These are phyloP conservation scores for Hyphodiscus hymeniophilus DNA, from an alignment of 495 filamentous ascomycete species.

Conservation along the genomic window DNA sequence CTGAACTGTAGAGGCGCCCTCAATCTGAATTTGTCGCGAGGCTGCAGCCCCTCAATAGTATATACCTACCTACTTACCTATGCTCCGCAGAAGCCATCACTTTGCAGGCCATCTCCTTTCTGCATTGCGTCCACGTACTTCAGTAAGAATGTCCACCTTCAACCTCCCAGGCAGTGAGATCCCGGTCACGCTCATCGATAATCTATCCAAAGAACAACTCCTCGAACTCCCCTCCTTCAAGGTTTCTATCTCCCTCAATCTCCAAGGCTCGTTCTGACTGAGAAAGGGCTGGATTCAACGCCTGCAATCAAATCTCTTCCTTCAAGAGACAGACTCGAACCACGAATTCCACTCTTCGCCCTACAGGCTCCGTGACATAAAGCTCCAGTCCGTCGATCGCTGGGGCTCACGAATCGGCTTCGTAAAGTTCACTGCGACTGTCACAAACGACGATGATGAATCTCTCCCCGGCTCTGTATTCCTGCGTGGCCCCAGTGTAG, in stretches of 20 bases:
- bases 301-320: slow-evolving; percentile 53
- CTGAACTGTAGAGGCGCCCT: no score
- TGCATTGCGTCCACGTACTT: neutral
- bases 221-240: slow-evolving; percentile 63
- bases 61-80: neutral
- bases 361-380: slow-evolving; percentile 61
- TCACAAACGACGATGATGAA: slow-evolving; percentile 56
- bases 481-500: slow-evolving; percentile 72
- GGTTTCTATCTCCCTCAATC: slow-evolving; percentile 22
- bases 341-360: slow-evolving; percentile 68
- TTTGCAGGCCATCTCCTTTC: neutral
- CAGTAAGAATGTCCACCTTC: slow-evolving; percentile 40
- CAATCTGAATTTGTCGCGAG: no score
- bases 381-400: slow-evolving; percentile 66
- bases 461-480: slow-evolving; percentile 70
- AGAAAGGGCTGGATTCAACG: slow-evolving; percentile 57
- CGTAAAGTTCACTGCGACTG: slow-evolving; percentile 60
- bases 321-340: slow-evolving; percentile 41
- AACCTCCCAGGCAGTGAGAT: slow-evolving; percentile 36
- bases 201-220: slow-evolving; percentile 55
- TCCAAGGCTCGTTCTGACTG: slow-evolving; percentile 1
- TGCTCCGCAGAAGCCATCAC: neutral
- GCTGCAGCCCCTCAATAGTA: no score
- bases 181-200: slow-evolving; percentile 46
- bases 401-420: slow-evolving; percentile 71